phyloP scores from a whole-genome alignment of 2,329 filamentous ascomycete species.

The Pseudogymnoascus sp. region DNA sequence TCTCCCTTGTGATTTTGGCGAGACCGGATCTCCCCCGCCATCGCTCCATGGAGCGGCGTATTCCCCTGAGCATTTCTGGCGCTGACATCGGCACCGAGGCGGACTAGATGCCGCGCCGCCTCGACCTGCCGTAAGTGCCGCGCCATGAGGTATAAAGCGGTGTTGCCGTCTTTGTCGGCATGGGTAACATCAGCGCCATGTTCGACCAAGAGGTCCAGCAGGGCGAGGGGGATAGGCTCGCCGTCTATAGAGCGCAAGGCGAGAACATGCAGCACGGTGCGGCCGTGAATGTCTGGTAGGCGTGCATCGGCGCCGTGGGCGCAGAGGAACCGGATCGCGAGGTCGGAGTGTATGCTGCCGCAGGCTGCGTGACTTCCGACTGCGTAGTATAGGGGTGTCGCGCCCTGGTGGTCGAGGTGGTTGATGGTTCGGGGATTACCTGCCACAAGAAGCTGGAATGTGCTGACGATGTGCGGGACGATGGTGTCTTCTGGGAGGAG shows the following conservation, averaged over 20 bases:
- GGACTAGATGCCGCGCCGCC: slow-evolving; percentile 17
- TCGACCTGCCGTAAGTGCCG: slow-evolving; percentile 19
- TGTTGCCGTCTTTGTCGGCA: slow-evolving; percentile 19
- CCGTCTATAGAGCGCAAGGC: slow-evolving; percentile 12
- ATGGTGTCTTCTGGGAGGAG: slow-evolving; percentile 15
- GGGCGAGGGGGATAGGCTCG: slow-evolving; percentile 13
- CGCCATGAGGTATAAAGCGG: slow-evolving; percentile 21
- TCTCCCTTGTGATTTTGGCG: background rate
- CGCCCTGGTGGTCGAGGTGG: slow-evolving; percentile 15
- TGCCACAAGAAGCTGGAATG: slow-evolving; percentile 19
- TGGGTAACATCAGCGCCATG: slow-evolving; percentile 19
- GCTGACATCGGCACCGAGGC: slow-evolving; percentile 17
- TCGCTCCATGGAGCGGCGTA: slow-evolving; percentile 21
- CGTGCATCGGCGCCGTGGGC: slow-evolving; percentile 17
- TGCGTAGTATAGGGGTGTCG: slow-evolving; percentile 18
- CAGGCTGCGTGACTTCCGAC: slow-evolving; percentile 13
- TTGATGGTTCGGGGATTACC: slow-evolving; percentile 18
- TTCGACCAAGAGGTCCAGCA: slow-evolving; percentile 19
- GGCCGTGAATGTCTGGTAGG: slow-evolving; percentile 16
- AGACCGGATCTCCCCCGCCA: slow-evolving; percentile 12
- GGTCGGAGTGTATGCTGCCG: slow-evolving; percentile 12
- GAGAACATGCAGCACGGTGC: slow-evolving; percentile 19
- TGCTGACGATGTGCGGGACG: slow-evolving; percentile 13
- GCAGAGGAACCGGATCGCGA: slow-evolving; percentile 16
- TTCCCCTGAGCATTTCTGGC: slow-evolving; percentile 18